A percentile compares a stretch with the other conserved stretches of the same genome.
Evolutionary conservation across 2,329 filamentous ascomycete genomes (phyloP).

Genomic region (Pyrenochaeta sp.): DNA sequence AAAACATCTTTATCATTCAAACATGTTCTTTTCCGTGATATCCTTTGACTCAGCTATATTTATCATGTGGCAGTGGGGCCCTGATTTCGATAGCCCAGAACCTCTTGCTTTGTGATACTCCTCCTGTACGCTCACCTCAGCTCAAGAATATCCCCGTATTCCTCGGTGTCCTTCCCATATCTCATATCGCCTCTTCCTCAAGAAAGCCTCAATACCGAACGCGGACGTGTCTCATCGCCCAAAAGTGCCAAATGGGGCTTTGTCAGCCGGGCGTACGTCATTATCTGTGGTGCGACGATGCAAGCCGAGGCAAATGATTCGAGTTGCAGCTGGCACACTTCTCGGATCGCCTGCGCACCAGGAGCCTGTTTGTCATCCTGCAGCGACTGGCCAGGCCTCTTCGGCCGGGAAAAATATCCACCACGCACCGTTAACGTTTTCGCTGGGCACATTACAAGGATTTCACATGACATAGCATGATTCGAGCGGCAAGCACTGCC

Average conservation of each 20-base stretch:
- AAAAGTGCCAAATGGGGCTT: not conserved
- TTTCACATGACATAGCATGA: slow-evolving; percentile 16
- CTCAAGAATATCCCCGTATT: not conserved
- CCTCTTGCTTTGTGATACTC: not conserved
- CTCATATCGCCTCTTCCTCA: not conserved
- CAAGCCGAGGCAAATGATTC: slow-evolving; percentile 1
- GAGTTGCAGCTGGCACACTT: not conserved
- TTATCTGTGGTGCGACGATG: not conserved
- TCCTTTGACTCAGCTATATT: no score
- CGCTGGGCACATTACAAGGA: not conserved
- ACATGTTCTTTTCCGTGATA: not conserved
- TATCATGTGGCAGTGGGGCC: no score
- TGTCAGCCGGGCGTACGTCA: slow-evolving; percentile 7
- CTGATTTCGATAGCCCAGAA: not conserved
- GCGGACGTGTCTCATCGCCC: not conserved
- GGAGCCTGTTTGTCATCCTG: slow-evolving; percentile 3
- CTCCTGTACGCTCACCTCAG: not conserved
- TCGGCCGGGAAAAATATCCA: not conserved
- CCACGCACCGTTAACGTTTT: not conserved
- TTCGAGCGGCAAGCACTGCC: slow-evolving; percentile 18
- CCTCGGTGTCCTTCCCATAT: not conserved
- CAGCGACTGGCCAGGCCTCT: slow-evolving; percentile 6
- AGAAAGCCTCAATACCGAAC: not conserved
- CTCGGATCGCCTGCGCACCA: not conserved
- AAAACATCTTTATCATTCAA: not conserved